Evolutionary conservation across 805 yeast species (phyloP).

Genomic region (Metschnikowia arizonensis): DNA sequence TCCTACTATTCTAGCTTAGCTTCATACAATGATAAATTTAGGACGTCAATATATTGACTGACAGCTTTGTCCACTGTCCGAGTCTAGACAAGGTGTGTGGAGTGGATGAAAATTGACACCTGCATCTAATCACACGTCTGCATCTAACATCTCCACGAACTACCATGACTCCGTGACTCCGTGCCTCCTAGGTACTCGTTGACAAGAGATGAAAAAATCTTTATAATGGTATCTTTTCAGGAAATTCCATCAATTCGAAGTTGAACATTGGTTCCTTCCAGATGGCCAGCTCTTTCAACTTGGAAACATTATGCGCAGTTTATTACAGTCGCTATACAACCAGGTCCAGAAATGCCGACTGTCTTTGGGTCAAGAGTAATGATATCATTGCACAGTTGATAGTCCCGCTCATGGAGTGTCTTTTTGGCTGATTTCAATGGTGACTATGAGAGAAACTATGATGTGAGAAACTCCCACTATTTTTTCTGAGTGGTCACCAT

Average conservation of each 20-base stretch:
- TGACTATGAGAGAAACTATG: slow-evolving; percentile 41
- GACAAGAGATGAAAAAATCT: slow-evolving; percentile 66
- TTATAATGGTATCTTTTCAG: slow-evolving; percentile 72
- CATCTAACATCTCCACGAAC: too few species aligned
- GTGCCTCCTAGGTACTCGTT: too few species aligned
- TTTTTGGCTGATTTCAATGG: slow-evolving; percentile 45
- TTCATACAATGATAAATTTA: too few species aligned
- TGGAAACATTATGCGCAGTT: slow-evolving; percentile 36
- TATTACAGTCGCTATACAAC: slow-evolving; percentile 49
- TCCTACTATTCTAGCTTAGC: too few species aligned
- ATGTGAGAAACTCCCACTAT: slow-evolving; percentile 39
- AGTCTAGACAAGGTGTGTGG: too few species aligned
- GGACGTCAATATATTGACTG: too few species aligned
- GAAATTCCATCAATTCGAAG: slow-evolving; percentile 66
- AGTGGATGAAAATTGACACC: too few species aligned
- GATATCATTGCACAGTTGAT: slow-evolving; percentile 37
- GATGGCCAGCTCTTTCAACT: slow-evolving; percentile 43
- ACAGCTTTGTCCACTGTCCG: too few species aligned
- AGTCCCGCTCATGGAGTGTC: slow-evolving; percentile 33
- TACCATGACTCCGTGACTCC: too few species aligned
- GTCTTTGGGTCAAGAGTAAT: slow-evolving; percentile 53
- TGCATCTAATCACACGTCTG: too few species aligned
- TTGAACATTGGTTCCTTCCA: too few species aligned
- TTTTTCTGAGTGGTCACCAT: slow-evolving; percentile 20
- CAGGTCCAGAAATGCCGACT: slow-evolving; percentile 34